These are phyloP conservation scores for Botrytis fragariae DNA, from an alignment of 2,329 filamentous ascomycete species.

Conservation along the genomic window DNA sequence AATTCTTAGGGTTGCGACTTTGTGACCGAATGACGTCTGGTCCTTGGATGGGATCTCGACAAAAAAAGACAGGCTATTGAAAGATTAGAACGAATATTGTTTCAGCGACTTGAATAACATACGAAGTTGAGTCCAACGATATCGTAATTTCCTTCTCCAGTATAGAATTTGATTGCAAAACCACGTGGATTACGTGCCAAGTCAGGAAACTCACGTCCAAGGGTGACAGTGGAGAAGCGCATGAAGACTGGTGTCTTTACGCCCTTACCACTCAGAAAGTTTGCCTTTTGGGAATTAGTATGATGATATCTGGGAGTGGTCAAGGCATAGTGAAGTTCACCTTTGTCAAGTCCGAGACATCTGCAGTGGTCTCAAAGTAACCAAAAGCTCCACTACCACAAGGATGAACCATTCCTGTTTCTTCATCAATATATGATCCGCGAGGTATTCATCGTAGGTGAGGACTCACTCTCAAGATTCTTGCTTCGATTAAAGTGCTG, in stretches of 20 bases:
- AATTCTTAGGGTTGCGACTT: constrained; percentile 59
- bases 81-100: neutral
- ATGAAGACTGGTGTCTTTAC: constrained; percentile 63
- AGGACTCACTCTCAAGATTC: constrained; percentile 1
- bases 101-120: neutral
- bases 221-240: constrained; percentile 55
- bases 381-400: constrained; percentile 44
- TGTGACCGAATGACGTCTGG: constrained; percentile 71
- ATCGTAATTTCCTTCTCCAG: constrained; percentile 50
- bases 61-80: constrained; percentile 61
- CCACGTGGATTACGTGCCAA: constrained; percentile 46
- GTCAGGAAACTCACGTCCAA: constrained; percentile 46
- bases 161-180: constrained; percentile 50
- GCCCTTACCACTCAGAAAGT: constrained; percentile 55
- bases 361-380: constrained; percentile 24
- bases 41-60: constrained; percentile 69
- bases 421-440: neutral
- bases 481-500: constrained; percentile 17
- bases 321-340: neutral
- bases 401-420: constrained; percentile 56
- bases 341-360: constrained; percentile 42
- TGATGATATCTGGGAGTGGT: neutral
- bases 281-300: constrained; percentile 8
- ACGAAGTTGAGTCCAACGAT: constrained; percentile 7
- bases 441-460: too few relatives aligned